Evolutionary conservation across 148 eudicot genomes (phyloP).

Genomic region (Rhododendron vialii): DNA sequence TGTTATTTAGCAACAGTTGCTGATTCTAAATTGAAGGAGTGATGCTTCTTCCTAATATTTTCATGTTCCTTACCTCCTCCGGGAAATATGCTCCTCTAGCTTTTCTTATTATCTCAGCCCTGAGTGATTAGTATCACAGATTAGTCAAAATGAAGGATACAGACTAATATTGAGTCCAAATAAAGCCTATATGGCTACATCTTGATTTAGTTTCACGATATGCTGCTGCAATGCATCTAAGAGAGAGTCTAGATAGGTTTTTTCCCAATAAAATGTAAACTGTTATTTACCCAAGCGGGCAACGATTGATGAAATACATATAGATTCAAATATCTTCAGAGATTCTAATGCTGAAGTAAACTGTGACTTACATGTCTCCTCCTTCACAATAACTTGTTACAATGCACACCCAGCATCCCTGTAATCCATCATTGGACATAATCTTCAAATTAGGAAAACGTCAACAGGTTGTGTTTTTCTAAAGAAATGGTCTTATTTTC

Average conservation of each 20-base stretch:
- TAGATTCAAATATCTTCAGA: not conserved
- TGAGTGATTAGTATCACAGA: constrained; percentile 20
- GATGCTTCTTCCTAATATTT: not conserved
- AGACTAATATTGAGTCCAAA: not conserved
- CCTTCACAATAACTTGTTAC: constrained; percentile 77
- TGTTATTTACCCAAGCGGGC: not conserved
- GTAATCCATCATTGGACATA: not conserved
- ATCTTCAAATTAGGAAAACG: not conserved
- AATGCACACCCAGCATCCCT: constrained; percentile 71
- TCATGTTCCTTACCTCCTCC: constrained; percentile 61
- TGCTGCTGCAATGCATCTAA: not conserved
- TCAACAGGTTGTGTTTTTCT: not conserved
- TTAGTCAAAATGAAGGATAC: not conserved
- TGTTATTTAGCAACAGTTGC: not conserved
- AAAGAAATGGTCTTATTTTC: not conserved
- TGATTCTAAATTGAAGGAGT: not conserved
- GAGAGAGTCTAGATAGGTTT: not conserved
- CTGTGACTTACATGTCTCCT: constrained; percentile 86
- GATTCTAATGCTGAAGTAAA: not conserved
- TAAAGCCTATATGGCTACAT: not conserved
- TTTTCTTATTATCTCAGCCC: constrained; percentile 64
- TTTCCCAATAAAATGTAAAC: not conserved
- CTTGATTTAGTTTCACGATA: not conserved
- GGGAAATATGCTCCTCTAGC: constrained; percentile 65
- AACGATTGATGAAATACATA: not conserved